These are phyloP conservation scores for Pythium rishiriense DNA, from an alignment of 352 stramenopile species.

Conservation along the genomic window DNA sequence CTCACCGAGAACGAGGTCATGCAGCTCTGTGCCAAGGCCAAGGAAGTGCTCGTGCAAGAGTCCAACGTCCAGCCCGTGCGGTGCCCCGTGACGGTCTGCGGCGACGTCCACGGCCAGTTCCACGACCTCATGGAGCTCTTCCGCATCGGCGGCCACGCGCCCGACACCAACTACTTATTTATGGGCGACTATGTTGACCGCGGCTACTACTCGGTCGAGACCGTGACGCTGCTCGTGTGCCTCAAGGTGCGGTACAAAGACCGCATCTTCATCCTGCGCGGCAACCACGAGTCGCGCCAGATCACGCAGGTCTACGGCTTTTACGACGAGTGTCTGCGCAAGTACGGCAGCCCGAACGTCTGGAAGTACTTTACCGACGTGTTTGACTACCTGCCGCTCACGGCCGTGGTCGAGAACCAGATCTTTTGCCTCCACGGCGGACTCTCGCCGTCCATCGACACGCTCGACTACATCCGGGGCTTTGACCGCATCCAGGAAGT, in stretches of 20 bases:
- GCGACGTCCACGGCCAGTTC: conserved; percentile 67
- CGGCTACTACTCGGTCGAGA: conserved; percentile 97
- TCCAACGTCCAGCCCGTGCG: conserved; percentile 97
- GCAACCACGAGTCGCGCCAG: conserved; percentile 96
- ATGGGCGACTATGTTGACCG: conserved; percentile 99
- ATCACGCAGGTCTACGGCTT: conserved; percentile 98
- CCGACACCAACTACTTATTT: conserved; percentile 98
- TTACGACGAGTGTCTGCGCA: conserved; percentile 98
- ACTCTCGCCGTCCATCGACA: conserved; percentile 87
- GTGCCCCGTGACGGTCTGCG: conserved; percentile 97
- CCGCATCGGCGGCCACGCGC: conserved; percentile 83
- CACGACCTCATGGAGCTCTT: conserved; percentile 72
- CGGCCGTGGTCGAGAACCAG: conserved; percentile 94
- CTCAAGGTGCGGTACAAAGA: conserved; percentile 95
- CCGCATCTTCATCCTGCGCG: conserved; percentile 88
- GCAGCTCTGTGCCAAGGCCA: conserved; percentile 93
- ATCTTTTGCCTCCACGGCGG: conserved; percentile 89
- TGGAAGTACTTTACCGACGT: conserved; percentile 86
- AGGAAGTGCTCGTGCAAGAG: conserved; percentile 96
- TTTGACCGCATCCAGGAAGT: conserved; percentile 96
- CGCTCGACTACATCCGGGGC: conserved; percentile 93
- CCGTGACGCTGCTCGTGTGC: conserved; percentile 89
- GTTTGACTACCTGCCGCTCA: conserved; percentile 96
- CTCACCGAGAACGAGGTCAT: conserved; percentile 96
- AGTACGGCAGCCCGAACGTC: conserved; percentile 94